Evolutionary conservation across 345 rosid species (phyloP).

Genomic region (Hypericum perforatum): DNA sequence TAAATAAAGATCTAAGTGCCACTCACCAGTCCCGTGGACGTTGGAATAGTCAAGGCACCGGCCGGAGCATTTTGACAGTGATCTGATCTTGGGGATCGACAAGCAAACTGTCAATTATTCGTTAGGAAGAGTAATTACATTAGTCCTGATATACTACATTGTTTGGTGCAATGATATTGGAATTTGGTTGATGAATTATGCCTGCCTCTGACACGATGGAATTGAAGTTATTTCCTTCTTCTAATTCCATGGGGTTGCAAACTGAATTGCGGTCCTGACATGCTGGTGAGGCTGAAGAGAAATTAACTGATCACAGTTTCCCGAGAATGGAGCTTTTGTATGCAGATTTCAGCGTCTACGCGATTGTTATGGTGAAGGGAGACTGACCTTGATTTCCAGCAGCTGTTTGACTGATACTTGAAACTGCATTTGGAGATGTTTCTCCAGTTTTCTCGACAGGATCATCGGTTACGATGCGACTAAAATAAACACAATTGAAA

Average conservation of each 20-base stretch:
- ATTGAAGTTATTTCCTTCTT: conserved; percentile 21
- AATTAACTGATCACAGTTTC: background rate
- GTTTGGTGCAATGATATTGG: background rate
- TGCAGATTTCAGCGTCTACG: background rate
- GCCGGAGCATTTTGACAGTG: conserved; percentile 28
- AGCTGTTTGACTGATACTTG: conserved; percentile 8
- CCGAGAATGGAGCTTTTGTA: background rate
- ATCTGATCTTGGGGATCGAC: conserved; percentile 22
- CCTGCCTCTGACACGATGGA: conserved; percentile 37
- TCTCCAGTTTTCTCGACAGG: conserved; percentile 26
- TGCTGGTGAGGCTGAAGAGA: conserved; percentile 22
- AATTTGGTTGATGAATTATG: conserved; percentile 5
- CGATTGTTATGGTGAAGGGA: background rate
- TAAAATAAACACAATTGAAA: conserved; percentile 8
- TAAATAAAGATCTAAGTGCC: conserved; percentile 5
- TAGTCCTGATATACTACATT: background rate
- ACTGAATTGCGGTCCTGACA: conserved; percentile 22
- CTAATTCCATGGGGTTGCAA: conserved; percentile 22
- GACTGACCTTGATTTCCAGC: conserved; percentile 39
- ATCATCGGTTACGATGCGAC: conserved; percentile 24
- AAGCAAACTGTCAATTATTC: conserved; percentile 13
- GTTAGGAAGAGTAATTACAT: background rate
- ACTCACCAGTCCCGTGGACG: conserved; percentile 24
- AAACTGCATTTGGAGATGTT: conserved; percentile 22
- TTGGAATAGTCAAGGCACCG: conserved; percentile 18